phyloP scores from a whole-genome alignment of 768 basidiomycete genomes.

The Paxillus rubicundulus region DNA sequence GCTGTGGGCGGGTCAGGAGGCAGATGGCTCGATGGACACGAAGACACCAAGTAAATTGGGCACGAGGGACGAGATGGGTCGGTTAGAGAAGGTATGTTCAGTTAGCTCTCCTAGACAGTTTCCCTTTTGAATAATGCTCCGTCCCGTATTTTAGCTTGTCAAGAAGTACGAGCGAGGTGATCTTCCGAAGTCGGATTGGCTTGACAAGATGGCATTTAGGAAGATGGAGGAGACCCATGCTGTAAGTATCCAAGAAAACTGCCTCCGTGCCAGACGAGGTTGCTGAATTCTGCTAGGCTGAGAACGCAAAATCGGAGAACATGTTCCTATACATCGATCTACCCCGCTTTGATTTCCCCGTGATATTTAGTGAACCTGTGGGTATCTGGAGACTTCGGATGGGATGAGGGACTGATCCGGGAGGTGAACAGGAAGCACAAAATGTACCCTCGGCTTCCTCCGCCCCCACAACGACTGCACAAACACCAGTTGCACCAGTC shows the following conservation, averaged over 20 bases:
- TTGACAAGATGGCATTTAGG: conserved; percentile 89
- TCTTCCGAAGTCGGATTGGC: conserved; percentile 91
- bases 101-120: not conserved
- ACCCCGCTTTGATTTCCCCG: conserved; percentile 95
- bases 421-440: conserved; percentile 38
- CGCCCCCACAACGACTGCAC: conserved; percentile 40
- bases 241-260: conserved; percentile 41
- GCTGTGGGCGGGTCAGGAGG: conserved; percentile 80
- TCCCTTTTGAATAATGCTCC: conserved; percentile 29
- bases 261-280: not conserved
- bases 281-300: conserved; percentile 53
- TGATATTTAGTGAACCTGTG: conserved; percentile 90
- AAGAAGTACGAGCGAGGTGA: conserved; percentile 97
- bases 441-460: conserved; percentile 41
- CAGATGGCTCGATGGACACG: conserved; percentile 79
- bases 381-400: conserved; percentile 22
- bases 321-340: conserved; percentile 96
- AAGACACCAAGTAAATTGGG: conserved; percentile 86
- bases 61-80: conserved; percentile 87
- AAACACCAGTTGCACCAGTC: conserved; percentile 38
- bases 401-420: not conserved
- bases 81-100: conserved; percentile 76
- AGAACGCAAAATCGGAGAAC: conserved; percentile 88
- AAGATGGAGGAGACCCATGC: conserved; percentile 95
- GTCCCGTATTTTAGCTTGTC: conserved; percentile 54